Evolutionary conservation across 495 filamentous ascomycete species (phyloP).

Genomic region (Talaromyces liani): DNA sequence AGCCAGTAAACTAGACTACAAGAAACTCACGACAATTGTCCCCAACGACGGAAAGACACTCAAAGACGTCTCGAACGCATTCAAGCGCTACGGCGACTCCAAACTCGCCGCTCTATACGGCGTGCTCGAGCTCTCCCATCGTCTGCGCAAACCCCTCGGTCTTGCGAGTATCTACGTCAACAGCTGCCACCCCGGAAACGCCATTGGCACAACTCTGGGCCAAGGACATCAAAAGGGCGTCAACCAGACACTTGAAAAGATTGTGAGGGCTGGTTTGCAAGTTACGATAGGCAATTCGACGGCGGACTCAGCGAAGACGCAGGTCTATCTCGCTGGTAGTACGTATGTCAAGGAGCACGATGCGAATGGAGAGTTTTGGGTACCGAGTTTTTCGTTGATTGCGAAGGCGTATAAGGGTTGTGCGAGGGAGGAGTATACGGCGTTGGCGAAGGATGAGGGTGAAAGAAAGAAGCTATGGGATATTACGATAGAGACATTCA

Average conservation of each 20-base stretch:
- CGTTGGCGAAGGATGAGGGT: conserved; percentile 9
- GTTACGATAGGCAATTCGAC: conserved; percentile 9
- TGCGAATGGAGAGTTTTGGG: conserved; percentile 13
- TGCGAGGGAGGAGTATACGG: conserved; percentile 9
- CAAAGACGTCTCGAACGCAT: conserved; percentile 9
- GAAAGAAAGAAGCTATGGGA: conserved; percentile 13
- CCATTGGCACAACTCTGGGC: background rate
- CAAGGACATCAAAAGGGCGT: background rate
- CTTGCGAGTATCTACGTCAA: conserved; percentile 12
- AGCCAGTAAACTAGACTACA: conserved; percentile 11
- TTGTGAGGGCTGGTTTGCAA: background rate
- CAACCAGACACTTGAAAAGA: background rate
- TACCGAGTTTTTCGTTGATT: conserved; percentile 10
- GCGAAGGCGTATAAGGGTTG: conserved; percentile 10
- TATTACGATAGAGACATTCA: conserved; percentile 10
- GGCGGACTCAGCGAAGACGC: conserved; percentile 15
- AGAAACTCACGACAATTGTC: conserved; percentile 1
- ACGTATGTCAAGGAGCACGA: conserved; percentile 10
- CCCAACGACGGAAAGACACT: conserved; percentile 10
- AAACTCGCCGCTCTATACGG: conserved; percentile 14
- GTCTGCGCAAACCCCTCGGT: conserved; percentile 9
- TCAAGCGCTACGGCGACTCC: conserved; percentile 9
- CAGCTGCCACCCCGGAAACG: conserved; percentile 14
- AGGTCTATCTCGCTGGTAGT: conserved; percentile 14
- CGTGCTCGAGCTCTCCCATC: conserved; percentile 9